A percentile compares a stretch with the other conserved stretches of the same genome.
Conservation (phyloP, 2,329 filamentous ascomycete species). For the Alternaria postmessia region DNA sequence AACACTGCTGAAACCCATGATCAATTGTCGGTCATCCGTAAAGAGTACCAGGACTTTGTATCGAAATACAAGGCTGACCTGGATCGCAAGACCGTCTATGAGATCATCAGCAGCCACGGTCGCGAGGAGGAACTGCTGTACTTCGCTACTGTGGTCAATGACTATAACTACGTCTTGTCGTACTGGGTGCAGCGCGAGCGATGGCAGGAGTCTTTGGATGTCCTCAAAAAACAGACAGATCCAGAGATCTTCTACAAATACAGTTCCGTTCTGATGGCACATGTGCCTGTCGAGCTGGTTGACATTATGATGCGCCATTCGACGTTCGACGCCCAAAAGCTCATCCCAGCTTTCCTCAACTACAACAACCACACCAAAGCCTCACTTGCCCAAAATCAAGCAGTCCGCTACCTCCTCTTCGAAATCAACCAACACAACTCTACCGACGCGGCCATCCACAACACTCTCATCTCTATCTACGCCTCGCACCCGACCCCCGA, state of each 20-base stretch:
- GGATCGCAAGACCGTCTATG: slow-evolving; percentile 91
- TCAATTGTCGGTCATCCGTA: slow-evolving; percentile 73
- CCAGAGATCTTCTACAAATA: slow-evolving; percentile 96
- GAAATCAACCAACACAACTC: slow-evolving; percentile 87
- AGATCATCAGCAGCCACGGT: slow-evolving; percentile 94
- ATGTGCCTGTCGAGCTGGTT: slow-evolving; percentile 84
- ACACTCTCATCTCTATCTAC: slow-evolving; percentile 95
- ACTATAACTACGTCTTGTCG: slow-evolving; percentile 92
- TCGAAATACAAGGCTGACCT: slow-evolving; percentile 84
- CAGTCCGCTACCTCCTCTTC: slow-evolving; percentile 90
- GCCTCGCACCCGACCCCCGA: slow-evolving; percentile 84
- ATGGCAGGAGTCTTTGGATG: slow-evolving; percentile 85
- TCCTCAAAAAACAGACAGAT: slow-evolving; percentile 92
- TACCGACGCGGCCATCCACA: slow-evolving; percentile 87
- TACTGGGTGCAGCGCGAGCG: slow-evolving; percentile 98
- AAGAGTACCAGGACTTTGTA: slow-evolving; percentile 89
- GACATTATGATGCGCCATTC: slow-evolving; percentile 94
- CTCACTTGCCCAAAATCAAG: slow-evolving; percentile 78
- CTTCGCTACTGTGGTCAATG: slow-evolving; percentile 87
- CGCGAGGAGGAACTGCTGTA: slow-evolving; percentile 90
- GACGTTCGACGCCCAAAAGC: slow-evolving; percentile 81
- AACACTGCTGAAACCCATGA: slow-evolving; percentile 75
- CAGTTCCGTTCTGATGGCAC: slow-evolving; percentile 94
- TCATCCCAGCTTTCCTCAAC: slow-evolving; percentile 92
- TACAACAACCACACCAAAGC: slow-evolving; percentile 84